Base-by-base conservation (phyloP, 139 green algal genomes). In the Auxenochlorella pyrenoidosa region DNA sequence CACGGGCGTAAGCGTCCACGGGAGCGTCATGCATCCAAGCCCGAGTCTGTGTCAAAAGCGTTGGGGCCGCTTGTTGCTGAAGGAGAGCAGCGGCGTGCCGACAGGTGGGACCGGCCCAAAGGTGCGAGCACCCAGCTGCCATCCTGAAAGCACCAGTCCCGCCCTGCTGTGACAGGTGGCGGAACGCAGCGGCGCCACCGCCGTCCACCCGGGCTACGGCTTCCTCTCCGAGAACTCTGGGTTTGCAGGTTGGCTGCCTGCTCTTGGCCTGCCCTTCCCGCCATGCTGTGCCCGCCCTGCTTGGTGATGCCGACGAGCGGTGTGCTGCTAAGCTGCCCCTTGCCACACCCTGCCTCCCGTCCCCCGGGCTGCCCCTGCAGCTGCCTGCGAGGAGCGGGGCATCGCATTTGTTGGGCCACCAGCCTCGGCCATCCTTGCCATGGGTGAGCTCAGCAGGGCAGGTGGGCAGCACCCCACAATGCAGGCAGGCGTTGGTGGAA, bases 131-230 rank as follows among this genome's bases (percentile, higher is more conserved):
- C n/a, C n/a, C n/a, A n/a, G n/a, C n/a, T n/a, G n/a, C n/a, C n/a
- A n/a, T n/a, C n/a, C n/a, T n/a, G n/a, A n/a, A n/a, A n/a, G n/a
- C n/a, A n/a, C n/a, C n/a, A n/a, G n/a, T n/a, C n/a, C n/a, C n/a
- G n/a, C 34, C 63, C 38, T 44, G 8, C 40, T 22, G 5, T 13
- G 66, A 22, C 84, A 93, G 89, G 90, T 92, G 2, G 92, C 95
- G 3, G 40, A 60, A 19, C 44, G 38, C 12, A 89, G 90, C 5
- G 92, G 93, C 36, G 94, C 93, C 32, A 88, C 86, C 26, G 93
- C 95, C 24, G 89, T 98, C n/a, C 95, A 98, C 82, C 95, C 94
- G 10, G 95, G 95, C 47, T 98, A 97, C 88, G 95, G 95, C 79
- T 98, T 98, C 90, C 88, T 98, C 54, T 96, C 92, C 13, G 95